These are phyloP conservation scores for Colletotrichum gloeosporioides DNA, from an alignment of 2,329 filamentous ascomycete species.

Conservation along the genomic window DNA sequence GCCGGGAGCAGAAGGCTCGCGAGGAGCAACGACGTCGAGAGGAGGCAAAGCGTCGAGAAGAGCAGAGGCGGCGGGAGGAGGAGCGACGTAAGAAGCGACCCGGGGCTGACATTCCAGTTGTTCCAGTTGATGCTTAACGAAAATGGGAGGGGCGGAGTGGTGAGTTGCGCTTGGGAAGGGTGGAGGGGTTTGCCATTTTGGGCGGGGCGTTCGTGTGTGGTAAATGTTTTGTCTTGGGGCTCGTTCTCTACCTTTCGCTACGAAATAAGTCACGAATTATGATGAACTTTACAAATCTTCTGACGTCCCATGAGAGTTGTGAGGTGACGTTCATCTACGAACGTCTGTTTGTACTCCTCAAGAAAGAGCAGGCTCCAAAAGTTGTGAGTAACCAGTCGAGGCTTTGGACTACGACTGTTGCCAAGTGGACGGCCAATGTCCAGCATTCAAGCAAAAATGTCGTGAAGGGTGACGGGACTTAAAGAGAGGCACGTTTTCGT, in stretches of 20 bases:
- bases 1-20: not conserved
- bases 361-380: not conserved
- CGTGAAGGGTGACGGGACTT: no score
- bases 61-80: not conserved
- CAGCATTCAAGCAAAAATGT: no score
- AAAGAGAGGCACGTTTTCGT: no score
- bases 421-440: not conserved
- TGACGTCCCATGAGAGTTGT: not conserved
- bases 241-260: not conserved
- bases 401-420: not conserved
- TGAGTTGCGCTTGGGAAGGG: not conserved
- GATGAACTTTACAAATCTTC: fast-evolving
- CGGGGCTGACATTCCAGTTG: not conserved
- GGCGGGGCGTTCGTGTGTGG: not conserved
- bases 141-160: not conserved
- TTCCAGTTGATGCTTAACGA: not conserved
- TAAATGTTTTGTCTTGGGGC: not conserved
- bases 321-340: fast-evolving
- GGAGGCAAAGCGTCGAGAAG: not conserved
- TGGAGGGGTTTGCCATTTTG: not conserved
- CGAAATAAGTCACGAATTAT: not conserved
- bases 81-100: not conserved
- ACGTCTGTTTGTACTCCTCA: not conserved
- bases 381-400: not conserved
- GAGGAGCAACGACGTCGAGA: not conserved